These are phyloP conservation scores for Annulohypoxylon truncatum DNA, from an alignment of 2,329 filamentous ascomycete genomes.

Conservation along the genomic window DNA sequence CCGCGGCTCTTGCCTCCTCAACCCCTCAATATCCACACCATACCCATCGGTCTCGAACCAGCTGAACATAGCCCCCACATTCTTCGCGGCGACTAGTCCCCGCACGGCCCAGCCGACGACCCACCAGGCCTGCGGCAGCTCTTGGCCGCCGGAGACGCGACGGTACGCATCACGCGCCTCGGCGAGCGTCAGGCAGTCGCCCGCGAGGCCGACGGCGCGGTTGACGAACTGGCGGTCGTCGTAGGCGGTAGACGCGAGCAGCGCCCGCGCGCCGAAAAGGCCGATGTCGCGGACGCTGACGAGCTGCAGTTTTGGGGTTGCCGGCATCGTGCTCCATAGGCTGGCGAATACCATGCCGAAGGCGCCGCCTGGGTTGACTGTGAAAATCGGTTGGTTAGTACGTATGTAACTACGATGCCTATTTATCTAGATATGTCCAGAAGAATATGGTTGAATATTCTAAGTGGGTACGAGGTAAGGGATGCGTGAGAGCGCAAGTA, in stretches of 20 bases:
- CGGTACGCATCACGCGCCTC: conserved; percentile 49
- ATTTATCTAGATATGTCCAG: no score
- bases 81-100: conserved; percentile 42
- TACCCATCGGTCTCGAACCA: conserved; percentile 57
- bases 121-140: conserved; percentile 51
- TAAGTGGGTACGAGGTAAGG: background rate
- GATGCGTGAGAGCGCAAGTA: background rate
- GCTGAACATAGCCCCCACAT: conserved; percentile 52
- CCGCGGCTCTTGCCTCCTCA: conserved; percentile 47
- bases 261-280: conserved; percentile 51
- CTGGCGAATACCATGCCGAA: conserved; percentile 50
- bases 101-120: conserved; percentile 48
- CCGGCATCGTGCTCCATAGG: conserved; percentile 48
- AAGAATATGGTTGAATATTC: no score
- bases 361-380: conserved; percentile 43
- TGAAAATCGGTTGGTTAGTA: background rate
- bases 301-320: conserved; percentile 51
- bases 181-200: conserved; percentile 51
- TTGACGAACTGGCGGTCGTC: conserved; percentile 46
- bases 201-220: conserved; percentile 51
- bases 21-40: conserved; percentile 52
- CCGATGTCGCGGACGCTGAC: conserved; percentile 55
- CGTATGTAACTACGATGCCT: no score
- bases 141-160: conserved; percentile 36
- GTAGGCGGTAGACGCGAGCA: conserved; percentile 40